Evolutionary conservation across 257 asterid genomes (phyloP).

Genomic region (Leonotis leonurus): DNA sequence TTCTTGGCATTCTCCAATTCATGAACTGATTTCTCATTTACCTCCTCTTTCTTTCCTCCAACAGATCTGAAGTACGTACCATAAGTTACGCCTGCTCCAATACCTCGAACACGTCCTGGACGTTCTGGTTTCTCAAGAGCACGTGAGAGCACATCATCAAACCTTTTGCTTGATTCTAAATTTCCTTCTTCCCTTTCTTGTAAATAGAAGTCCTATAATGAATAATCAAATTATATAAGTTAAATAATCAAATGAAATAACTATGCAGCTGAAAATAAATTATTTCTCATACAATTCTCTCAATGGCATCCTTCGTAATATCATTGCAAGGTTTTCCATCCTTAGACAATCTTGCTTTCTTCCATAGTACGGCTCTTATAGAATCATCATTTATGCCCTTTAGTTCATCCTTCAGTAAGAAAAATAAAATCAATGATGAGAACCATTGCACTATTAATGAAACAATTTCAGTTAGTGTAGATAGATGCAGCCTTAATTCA

Average conservation of each 20-base stretch:
- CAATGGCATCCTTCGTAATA: background rate
- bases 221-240: background rate
- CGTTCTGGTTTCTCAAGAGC: background rate
- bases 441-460: too few species aligned
- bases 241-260: background rate
- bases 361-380: slow-evolving; percentile 9
- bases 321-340: background rate
- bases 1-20: background rate
- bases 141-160: background rate
- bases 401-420: background rate
- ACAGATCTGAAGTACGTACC: background rate
- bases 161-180: background rate
- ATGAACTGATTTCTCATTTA: background rate
- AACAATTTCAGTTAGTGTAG: too few species aligned
- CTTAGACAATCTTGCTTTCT: background rate
- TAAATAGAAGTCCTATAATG: background rate
- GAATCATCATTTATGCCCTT: background rate
- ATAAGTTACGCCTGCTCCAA: background rate
- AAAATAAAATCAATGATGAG: too few species aligned
- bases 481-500: too few species aligned
- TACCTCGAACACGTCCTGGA: background rate
- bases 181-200: background rate
- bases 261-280: too few species aligned
- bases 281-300: background rate
- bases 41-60: background rate